Conservation (phyloP, 352 stramenopile genomes). For the Phytophthora foliorum region DNA sequence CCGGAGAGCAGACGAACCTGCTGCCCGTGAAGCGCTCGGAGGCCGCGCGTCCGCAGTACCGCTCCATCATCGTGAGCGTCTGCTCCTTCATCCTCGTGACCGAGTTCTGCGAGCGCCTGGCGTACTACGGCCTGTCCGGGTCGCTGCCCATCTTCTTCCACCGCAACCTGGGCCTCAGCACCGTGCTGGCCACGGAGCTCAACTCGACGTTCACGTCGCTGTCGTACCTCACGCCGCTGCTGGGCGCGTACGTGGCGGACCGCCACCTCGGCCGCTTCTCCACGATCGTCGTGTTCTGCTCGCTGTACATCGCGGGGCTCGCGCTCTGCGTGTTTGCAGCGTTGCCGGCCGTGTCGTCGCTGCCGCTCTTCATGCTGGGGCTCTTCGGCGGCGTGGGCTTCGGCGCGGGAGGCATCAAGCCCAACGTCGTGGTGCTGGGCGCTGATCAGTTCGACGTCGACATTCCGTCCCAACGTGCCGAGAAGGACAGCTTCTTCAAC, state of each 20-base stretch:
- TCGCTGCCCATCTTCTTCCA: slow-evolving; percentile 91
- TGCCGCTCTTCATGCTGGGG: slow-evolving; percentile 81
- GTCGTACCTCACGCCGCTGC: slow-evolving; percentile 86
- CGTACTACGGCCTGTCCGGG: slow-evolving; percentile 85
- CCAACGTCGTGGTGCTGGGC: slow-evolving; percentile 79
- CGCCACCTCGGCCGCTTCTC: slow-evolving; percentile 80
- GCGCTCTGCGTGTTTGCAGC: slow-evolving; percentile 78
- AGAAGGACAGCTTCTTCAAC: slow-evolving; percentile 94
- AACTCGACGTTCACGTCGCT: slow-evolving; percentile 89
- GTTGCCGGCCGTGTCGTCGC: slow-evolving; percentile 60
- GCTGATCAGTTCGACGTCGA: slow-evolving; percentile 87
- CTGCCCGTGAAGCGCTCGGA: slow-evolving; percentile 32
- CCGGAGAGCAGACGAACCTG: slow-evolving; percentile 31
- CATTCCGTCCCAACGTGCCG: slow-evolving; percentile 67
- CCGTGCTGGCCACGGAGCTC: slow-evolving; percentile 86
- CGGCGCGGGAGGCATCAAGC: slow-evolving; percentile 79
- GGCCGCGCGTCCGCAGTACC: slow-evolving; percentile 31
- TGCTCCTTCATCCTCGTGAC: slow-evolving; percentile 92
- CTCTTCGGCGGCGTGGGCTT: slow-evolving; percentile 86
- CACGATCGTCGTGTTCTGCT: slow-evolving; percentile 82
- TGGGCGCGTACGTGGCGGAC: slow-evolving; percentile 87
- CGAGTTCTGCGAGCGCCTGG: slow-evolving; percentile 88
- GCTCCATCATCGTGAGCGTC: slow-evolving; percentile 87
- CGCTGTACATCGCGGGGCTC: slow-evolving; percentile 77
- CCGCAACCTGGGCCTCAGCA: slow-evolving; percentile 83